Evolutionary conservation across 345 rosid species (phyloP).

Genomic region (Camelina hispida): DNA sequence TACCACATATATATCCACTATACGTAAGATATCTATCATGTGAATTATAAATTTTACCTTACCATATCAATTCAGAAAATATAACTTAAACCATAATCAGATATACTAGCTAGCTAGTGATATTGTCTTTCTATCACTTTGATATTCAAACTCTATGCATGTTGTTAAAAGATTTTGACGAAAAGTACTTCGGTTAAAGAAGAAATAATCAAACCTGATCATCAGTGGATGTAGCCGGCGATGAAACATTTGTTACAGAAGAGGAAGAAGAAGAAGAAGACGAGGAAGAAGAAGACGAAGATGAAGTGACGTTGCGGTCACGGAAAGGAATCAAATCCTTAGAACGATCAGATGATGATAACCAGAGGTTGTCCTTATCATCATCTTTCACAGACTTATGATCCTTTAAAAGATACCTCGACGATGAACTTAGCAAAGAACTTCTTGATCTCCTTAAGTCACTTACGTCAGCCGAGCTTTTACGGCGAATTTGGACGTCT

Average conservation of each 20-base stretch:
- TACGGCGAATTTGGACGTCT: constrained; percentile 49
- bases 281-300: constrained; percentile 17
- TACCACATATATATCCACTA: neutral
- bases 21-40: neutral
- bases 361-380: constrained; percentile 42
- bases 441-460: constrained; percentile 40
- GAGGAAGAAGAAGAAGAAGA: constrained; percentile 34
- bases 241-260: constrained; percentile 47
- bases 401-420: constrained; percentile 73
- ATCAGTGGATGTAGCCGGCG: constrained; percentile 54
- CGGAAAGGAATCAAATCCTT: constrained; percentile 39
- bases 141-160: neutral
- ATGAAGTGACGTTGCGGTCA: constrained; percentile 48
- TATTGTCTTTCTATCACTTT: neutral
- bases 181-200: constrained; percentile 15
- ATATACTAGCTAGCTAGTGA: neutral
- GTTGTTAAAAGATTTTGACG: neutral
- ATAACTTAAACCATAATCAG: too few relatives aligned
- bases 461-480: constrained; percentile 65
- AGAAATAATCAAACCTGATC: constrained; percentile 55
- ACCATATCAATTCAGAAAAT: too few relatives aligned
- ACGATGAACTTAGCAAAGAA: constrained; percentile 49
- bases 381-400: constrained; percentile 46
- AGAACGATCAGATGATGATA: constrained; percentile 52
- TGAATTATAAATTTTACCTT: too few relatives aligned